Conservation (phyloP, 1,139 yeast species). For the Yamadazyma dendronema region DNA sequence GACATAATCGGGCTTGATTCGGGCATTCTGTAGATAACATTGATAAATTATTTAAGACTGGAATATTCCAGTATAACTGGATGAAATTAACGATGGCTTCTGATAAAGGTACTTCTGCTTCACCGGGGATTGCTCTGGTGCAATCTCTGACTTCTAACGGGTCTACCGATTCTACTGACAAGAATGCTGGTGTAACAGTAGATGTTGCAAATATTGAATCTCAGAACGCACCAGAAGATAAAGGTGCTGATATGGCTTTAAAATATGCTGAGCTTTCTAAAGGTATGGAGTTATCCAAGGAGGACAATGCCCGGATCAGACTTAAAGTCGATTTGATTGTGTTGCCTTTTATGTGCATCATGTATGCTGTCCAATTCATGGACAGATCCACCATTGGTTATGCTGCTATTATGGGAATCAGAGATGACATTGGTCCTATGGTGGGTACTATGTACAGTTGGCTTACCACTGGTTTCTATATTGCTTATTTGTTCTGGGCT, state of each 20-base stretch:
- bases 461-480: slow-evolving; percentile 58
- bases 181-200: slow-evolving; percentile 7
- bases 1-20: neutral
- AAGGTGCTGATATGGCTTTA: slow-evolving; percentile 24
- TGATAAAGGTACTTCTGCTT: neutral
- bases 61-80: neutral
- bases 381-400: slow-evolving; percentile 47
- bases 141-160: neutral
- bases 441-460: slow-evolving; percentile 33
- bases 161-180: neutral
- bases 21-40: neutral
- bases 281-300: slow-evolving; percentile 10
- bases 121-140: neutral
- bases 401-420: slow-evolving; percentile 23
- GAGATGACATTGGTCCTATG: slow-evolving; percentile 20
- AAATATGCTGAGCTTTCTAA: slow-evolving; percentile 16
- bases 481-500: slow-evolving; percentile 51
- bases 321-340: slow-evolving; percentile 20
- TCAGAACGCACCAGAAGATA: neutral
- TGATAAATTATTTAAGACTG: neutral
- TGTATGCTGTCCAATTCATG: slow-evolving; percentile 33
- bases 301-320: slow-evolving; percentile 14
- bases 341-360: slow-evolving; percentile 13
- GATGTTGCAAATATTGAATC: slow-evolving; percentile 7
- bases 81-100: neutral